Evolutionary conservation across 2,329 filamentous ascomycete species (phyloP), one percentile per base, ranked within the genome.

Genomic region (Ophiostoma sp.): DNA sequence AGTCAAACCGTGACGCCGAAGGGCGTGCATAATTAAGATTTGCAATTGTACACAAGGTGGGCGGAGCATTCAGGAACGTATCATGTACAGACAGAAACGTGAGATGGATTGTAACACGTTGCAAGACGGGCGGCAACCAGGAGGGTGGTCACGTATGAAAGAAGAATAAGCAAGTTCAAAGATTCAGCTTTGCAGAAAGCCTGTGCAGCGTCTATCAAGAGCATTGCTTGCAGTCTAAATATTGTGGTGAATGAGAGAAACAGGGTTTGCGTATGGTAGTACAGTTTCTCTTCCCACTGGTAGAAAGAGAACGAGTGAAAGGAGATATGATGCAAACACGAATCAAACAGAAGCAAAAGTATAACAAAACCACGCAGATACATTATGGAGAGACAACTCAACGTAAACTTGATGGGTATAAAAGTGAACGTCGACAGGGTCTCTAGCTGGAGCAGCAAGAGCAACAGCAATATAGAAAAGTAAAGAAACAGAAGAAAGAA

Each of bases 71-170:
- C 42, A 44, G 49, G 7, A 36, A 36, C 6, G 18, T 55, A 55
- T n/a, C 49, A 9, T 55, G 49, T 27, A 27, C 27, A 27, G 27
- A 27, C 14, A 55, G 49, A 55, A 9, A 27, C 7, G 49, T 55
- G n/a, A 27, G 49, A 27, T 8, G 18, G 27, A 18, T 18, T 55
- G 49, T 55, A 60, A 60, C 55, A 60, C 55, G 55, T 60, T 60
- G 55, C 55, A 60, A 27, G 49, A 27, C 27, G 27, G 27, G 27
- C 27, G 27, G n/a, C n/a, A 27, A n/a, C 18, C 49, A 8, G 5
- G 49, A 27, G 27, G 27, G 27, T 27, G 27, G 27, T 27, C 27
- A 27, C 27, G 27, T 27, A 27, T 27, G 27, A 27, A 27, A 27
- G 27, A 27, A 27, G 27, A 27, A 27, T 27, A 27, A 27, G 27